phyloP scores from a whole-genome alignment of 1,139 yeast genomes.

The Saccharomyces pastorianus region DNA sequence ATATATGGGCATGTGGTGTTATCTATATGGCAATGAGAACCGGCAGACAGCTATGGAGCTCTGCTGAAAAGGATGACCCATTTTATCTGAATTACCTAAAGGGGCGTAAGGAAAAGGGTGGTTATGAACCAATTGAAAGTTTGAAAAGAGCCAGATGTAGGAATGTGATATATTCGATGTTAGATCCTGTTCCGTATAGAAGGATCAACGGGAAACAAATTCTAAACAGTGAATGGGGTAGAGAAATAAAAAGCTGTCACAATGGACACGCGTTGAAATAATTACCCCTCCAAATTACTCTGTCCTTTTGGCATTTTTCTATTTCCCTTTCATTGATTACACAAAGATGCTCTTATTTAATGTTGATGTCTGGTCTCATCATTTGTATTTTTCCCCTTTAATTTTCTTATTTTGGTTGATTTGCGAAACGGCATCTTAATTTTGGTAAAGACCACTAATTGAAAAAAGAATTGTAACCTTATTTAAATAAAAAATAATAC shows the following conservation, averaged over 20 bases:
- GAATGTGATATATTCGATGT: slow-evolving; percentile 82
- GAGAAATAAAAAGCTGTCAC: slow-evolving; percentile 72
- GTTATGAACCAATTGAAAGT: slow-evolving; percentile 84
- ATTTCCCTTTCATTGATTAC: too few species aligned
- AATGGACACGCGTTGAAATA: slow-evolving; percentile 39
- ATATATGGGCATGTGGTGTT: slow-evolving; percentile 95
- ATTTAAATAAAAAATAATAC: slow-evolving; percentile 11
- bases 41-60: slow-evolving; percentile 87
- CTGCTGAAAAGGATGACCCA: slow-evolving; percentile 75
- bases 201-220: slow-evolving; percentile 85
- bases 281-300: background rate
- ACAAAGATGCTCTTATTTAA: background rate
- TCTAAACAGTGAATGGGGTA: slow-evolving; percentile 90
- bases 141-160: slow-evolving; percentile 79
- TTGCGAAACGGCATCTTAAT: slow-evolving; percentile 5
- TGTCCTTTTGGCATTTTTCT: background rate
- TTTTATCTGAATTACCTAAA: slow-evolving; percentile 65
- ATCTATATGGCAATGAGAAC: slow-evolving; percentile 98
- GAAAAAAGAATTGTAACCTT: slow-evolving; percentile 8
- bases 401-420: background rate
- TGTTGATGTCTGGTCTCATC: background rate
- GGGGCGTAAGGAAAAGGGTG: slow-evolving; percentile 70
- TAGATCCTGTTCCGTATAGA: slow-evolving; percentile 83
- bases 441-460: background rate
- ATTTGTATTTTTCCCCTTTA: background rate